Evolutionary conservation across 2,329 filamentous ascomycete genomes (phyloP).

Genomic region (Metarhizium robertsii): DNA sequence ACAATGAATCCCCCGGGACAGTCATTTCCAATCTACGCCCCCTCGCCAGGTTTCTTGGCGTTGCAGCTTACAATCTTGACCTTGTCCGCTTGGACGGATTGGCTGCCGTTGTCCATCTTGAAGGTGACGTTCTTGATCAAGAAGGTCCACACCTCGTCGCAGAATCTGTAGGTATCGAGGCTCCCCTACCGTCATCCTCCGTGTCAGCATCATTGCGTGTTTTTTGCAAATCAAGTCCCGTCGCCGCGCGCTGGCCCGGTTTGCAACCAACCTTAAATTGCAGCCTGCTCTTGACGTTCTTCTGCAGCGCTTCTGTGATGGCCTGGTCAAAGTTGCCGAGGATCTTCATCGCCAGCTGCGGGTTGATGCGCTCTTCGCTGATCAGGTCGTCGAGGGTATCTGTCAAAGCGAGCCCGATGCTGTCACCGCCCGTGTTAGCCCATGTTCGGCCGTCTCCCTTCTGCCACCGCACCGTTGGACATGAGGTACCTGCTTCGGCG

Average conservation of each 20-base stretch:
- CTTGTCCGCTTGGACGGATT: conserved; percentile 72
- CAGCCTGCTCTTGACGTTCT: conserved; percentile 83
- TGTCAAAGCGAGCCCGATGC: conserved; percentile 85
- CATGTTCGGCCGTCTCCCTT: background rate
- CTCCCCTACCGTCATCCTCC: conserved; percentile 58
- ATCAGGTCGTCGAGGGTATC: conserved; percentile 97
- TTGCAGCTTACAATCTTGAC: conserved; percentile 99
- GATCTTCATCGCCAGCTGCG: conserved; percentile 97
- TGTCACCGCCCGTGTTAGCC: conserved; percentile 27
- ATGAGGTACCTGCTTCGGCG: conserved; percentile 80
- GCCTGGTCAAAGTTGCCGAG: conserved; percentile 90
- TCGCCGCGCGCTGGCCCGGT: background rate
- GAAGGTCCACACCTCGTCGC: conserved; percentile 99
- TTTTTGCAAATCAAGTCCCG: background rate
- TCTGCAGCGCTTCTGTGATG: conserved; percentile 82
- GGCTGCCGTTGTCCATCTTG: conserved; percentile 78
- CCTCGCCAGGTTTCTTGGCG: conserved; percentile 58
- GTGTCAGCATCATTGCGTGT: background rate
- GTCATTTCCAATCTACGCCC: background rate
- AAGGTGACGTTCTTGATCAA: conserved; percentile 98
- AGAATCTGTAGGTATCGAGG: conserved; percentile 97
- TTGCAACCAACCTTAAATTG: conserved; percentile 73
- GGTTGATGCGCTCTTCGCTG: conserved; percentile 88
- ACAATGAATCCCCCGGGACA: background rate
- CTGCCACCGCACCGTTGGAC: background rate